phyloP scores from a whole-genome alignment of 768 basidiomycete genomes.

The Kondoa malvinella region DNA sequence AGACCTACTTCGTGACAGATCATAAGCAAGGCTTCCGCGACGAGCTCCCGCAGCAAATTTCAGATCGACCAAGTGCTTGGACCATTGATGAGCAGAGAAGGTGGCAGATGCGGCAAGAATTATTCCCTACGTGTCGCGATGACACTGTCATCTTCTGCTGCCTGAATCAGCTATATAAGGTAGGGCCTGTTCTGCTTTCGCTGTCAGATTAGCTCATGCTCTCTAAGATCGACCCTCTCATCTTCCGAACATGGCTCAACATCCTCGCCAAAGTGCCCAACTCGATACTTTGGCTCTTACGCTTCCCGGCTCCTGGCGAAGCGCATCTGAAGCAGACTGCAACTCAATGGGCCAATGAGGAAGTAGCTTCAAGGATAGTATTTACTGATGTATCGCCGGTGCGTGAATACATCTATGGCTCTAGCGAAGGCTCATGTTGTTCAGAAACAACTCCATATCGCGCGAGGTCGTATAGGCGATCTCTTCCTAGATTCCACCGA shows the following conservation, averaged over 20 bases:
- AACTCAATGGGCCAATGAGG: slow-evolving; percentile 37
- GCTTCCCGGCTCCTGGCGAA: slow-evolving; percentile 40
- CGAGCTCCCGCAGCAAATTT: slow-evolving; percentile 22
- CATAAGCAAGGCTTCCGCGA: slow-evolving; percentile 38
- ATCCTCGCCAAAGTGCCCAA: slow-evolving; percentile 37
- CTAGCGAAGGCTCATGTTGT: neutral
- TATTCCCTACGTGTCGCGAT: slow-evolving; percentile 38
- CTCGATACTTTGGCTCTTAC: slow-evolving; percentile 42
- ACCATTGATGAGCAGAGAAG: slow-evolving; percentile 35
- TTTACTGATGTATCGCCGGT: slow-evolving; percentile 39
- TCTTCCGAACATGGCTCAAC: slow-evolving; percentile 40
- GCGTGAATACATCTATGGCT: neutral
- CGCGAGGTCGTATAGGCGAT: slow-evolving; percentile 39
- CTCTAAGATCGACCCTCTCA: slow-evolving; percentile 24
- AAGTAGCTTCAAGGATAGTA: slow-evolving; percentile 37
- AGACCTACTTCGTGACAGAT: slow-evolving; percentile 37
- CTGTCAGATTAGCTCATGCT: neutral
- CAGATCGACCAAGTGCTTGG: slow-evolving; percentile 18
- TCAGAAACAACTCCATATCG: slow-evolving; percentile 37
- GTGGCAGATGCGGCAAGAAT: slow-evolving; percentile 31
- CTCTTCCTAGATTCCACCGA: slow-evolving; percentile 42
- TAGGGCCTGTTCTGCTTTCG: slow-evolving; percentile 19
- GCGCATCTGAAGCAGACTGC: slow-evolving; percentile 37
- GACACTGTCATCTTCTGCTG: slow-evolving; percentile 41
- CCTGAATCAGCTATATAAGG: slow-evolving; percentile 44